Percentiles rank a stretch among this genome's conserved stretches.
Evolutionary conservation across 73 alveolate species (phyloP).

Genomic region (Blepharisma japonicum): DNA sequence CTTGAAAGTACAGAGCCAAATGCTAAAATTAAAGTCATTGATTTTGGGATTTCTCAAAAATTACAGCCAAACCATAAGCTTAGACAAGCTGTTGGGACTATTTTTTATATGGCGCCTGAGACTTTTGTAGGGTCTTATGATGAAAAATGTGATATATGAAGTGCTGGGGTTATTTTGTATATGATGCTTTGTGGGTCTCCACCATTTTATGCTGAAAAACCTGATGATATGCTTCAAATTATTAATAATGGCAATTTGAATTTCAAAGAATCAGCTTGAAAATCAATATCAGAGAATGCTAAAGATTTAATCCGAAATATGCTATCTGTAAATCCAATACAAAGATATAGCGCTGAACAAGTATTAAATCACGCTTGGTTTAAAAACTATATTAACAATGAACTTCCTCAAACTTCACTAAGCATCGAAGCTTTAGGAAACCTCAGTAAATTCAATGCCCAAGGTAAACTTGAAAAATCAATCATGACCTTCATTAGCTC

Average conservation of each 20-base stretch:
- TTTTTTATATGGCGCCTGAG: constrained; percentile 89
- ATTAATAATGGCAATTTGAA: constrained; percentile 63
- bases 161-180: constrained; percentile 77
- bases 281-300: constrained; percentile 43
- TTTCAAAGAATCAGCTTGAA: constrained; percentile 34
- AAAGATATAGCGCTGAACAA: constrained; percentile 42
- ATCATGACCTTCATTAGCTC: background rate
- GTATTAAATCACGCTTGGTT: constrained; percentile 32
- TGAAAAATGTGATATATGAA: constrained; percentile 89
- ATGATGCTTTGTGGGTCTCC: constrained; percentile 72
- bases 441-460: constrained; percentile 14
- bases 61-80: constrained; percentile 64
- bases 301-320: constrained; percentile 50
- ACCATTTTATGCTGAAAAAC: constrained; percentile 67
- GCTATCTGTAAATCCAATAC: constrained; percentile 39
- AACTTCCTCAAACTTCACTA: background rate
- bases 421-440: background rate
- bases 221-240: constrained; percentile 54
- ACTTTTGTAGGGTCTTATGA: constrained; percentile 60
- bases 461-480: background rate
- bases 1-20: constrained; percentile 35
- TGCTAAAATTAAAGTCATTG: constrained; percentile 36
- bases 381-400: background rate
- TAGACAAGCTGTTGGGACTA: constrained; percentile 87
- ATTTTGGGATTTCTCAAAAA: constrained; percentile 58